Base-by-base conservation (phyloP, 2,329 filamentous ascomycete species). In the Clarireedia monteithiana region DNA sequence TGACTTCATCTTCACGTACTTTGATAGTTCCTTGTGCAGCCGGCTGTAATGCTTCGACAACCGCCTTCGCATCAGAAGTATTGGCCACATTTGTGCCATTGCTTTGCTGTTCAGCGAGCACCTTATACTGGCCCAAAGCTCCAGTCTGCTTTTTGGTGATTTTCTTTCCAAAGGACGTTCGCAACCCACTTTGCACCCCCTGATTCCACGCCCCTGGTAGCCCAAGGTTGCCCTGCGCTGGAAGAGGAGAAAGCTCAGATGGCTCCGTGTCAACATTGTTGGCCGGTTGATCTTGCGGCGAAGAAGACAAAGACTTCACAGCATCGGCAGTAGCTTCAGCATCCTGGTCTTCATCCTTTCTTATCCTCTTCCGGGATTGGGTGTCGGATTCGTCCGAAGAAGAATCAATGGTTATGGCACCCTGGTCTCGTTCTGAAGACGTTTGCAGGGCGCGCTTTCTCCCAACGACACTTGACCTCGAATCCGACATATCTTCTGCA, bases 81-180 rank as follows among this genome's bases (percentile, higher is more conserved):
- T 30, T 9, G 7, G 10, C 27, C 27, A 5, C 27, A 30, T 10
- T 30, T 30, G 7, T 7, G 7, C 27, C 27, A 7, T 7, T 30
- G 27, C 27, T 30, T 30, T 30, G 9, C 27, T 30, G 27, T 30
- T 30, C 27, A 30, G 10, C 27, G 27, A 30, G 27, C 7, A 30
- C 10, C 27, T 30, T 30, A 30, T 7, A 30, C 7, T 30, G 7
- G 2, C 27, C 10, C 27, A 9, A 9, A 9, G 27, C 2, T 30
- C 10, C 27, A 10, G 27, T 30, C 27, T 30, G 17, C 24, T 2
- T 23, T 20, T 47, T 47, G 17, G 36, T 5, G 14, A 27, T 39
- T 53, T 59, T 66, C 44, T 42, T 57, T 10, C 70, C 67, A 52
- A 76, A 70, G 1, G 71, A 71, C 15, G 73, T 77, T 40, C 75